Conservation (phyloP, 2,329 filamentous ascomycete genomes). For the Bipolaris gigantea region DNA sequence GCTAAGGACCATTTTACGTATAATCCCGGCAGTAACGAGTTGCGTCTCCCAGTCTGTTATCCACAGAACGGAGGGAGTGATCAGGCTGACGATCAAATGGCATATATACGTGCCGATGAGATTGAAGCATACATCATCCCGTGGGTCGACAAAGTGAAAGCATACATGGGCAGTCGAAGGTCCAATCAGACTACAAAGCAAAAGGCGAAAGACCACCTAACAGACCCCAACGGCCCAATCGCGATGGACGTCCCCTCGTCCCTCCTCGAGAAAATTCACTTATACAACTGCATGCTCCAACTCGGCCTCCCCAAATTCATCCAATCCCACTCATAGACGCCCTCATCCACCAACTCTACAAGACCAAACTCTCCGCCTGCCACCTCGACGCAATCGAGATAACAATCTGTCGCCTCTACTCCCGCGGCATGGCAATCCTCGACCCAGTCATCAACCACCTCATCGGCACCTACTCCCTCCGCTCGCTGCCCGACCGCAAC, state of each 20-base stretch:
- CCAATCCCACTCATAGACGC: conserved; percentile 16
- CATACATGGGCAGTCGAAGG: neutral
- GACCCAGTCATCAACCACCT: conserved; percentile 26
- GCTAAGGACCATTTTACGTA: conserved; percentile 18
- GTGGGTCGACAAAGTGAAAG: conserved; percentile 15
- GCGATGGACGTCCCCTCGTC: conserved; percentile 6
- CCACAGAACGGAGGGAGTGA: neutral
- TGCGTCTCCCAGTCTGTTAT: conserved; percentile 17
- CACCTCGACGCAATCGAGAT: conserved; percentile 23
- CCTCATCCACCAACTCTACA: conserved; percentile 21
- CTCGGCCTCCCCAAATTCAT: conserved; percentile 15
- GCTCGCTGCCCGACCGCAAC: conserved; percentile 9
- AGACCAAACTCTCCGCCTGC: conserved; percentile 5
- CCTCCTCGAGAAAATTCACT: conserved; percentile 21
- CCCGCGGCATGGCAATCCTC: conserved; percentile 15
- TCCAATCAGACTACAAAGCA: neutral
- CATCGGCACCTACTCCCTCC: conserved; percentile 18
- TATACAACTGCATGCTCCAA: conserved; percentile 28
- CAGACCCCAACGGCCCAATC: neutral
- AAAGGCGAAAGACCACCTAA: neutral
- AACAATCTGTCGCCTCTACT: conserved; percentile 21
- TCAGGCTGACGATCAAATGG: conserved; percentile 8
- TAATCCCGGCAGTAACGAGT: conserved; percentile 3
- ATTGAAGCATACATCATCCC: conserved; percentile 18
- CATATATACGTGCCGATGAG: conserved; percentile 12